Conservation (phyloP, 257 asterid species). For the Leptodermis oblonga region DNA sequence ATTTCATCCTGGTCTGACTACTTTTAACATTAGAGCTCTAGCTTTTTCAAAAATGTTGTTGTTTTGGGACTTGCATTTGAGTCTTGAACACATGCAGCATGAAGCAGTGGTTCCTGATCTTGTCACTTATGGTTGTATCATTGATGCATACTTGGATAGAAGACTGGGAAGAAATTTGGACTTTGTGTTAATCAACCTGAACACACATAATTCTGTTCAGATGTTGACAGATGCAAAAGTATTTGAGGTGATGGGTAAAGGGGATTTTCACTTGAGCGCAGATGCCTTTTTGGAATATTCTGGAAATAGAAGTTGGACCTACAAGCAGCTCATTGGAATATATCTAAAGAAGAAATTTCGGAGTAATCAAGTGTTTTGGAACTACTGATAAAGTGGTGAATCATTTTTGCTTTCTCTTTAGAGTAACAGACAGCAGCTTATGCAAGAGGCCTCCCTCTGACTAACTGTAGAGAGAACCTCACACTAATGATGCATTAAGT, state of each 20-base stretch:
- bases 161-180: constrained; percentile 70
- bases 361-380: constrained; percentile 82
- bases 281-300: constrained; percentile 54
- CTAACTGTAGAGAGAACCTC: not conserved
- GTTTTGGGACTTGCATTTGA: constrained; percentile 85
- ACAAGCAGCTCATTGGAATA: constrained; percentile 48
- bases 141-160: constrained; percentile 81
- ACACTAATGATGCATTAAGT: not conserved
- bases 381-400: constrained; percentile 44
- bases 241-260: constrained; percentile 85
- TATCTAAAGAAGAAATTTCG: constrained; percentile 64
- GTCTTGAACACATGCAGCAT: constrained; percentile 88
- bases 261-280: constrained; percentile 74
- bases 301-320: constrained; percentile 46
- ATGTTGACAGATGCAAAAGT: constrained; percentile 59
- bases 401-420: not conserved
- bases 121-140: constrained; percentile 77
- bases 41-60: constrained; percentile 91
- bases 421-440: constrained; percentile 1
- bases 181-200: constrained; percentile 49
- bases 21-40: constrained; percentile 71
- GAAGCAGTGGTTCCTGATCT: constrained; percentile 74
- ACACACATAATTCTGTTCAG: constrained; percentile 31
- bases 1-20: constrained; percentile 67
- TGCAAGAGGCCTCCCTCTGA: not conserved